These are phyloP conservation scores for Pholiota adiposa DNA, from an alignment of 1,284 basidiomycete species.

Conservation along the genomic window DNA sequence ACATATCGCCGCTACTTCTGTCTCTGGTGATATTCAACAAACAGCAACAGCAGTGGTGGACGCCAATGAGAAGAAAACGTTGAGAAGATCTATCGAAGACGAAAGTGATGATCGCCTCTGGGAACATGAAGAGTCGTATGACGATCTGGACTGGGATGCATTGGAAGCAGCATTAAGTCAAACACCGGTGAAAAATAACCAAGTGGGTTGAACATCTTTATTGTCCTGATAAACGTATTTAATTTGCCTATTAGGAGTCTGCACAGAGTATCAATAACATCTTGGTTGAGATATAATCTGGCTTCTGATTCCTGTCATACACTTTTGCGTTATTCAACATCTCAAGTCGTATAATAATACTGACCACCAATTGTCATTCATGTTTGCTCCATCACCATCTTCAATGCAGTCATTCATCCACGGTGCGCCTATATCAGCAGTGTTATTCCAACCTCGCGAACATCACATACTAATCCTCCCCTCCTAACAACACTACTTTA, in stretches of 20 bases:
- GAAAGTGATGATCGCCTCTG: slow-evolving; percentile 54
- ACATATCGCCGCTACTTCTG: background rate
- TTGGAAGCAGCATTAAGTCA: slow-evolving; percentile 27
- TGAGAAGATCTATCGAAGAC: slow-evolving; percentile 30
- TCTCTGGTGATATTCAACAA: background rate
- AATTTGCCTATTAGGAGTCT: background rate
- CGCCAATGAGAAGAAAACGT: background rate
- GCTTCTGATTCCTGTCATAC: no score
- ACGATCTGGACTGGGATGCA: slow-evolving; percentile 37
- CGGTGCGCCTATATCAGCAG: no score
- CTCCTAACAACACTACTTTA: no score
- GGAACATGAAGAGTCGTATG: slow-evolving; percentile 40
- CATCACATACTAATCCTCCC: no score
- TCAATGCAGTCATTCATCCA: no score
- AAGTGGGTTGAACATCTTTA: background rate
- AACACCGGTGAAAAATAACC: slow-evolving; percentile 2
- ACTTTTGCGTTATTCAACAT: no score
- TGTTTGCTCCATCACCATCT: no score
- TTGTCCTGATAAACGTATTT: background rate
- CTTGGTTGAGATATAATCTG: no score
- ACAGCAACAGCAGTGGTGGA: background rate
- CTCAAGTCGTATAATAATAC: no score
- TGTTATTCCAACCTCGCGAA: no score
- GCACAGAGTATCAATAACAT: background rate
- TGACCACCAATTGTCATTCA: no score